phyloP scores from a whole-genome alignment of 192 early-diverging fungal species.

The Podila epicladia region DNA sequence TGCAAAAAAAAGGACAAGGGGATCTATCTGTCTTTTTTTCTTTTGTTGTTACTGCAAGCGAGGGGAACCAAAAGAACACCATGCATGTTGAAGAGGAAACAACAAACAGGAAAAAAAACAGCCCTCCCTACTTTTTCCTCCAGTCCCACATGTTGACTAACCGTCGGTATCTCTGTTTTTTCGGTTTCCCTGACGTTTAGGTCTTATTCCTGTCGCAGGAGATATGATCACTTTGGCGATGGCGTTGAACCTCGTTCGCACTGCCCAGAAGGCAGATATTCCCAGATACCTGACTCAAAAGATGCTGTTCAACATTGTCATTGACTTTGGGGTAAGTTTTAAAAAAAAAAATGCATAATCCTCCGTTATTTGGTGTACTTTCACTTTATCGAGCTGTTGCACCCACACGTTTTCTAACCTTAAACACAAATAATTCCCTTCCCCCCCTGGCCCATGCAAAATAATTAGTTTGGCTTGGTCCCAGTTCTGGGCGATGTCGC shows the following conservation, averaged over 20 bases:
- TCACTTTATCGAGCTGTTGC: neutral
- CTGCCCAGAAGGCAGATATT: conserved; percentile 54
- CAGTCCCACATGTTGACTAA: neutral
- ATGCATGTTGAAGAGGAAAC: neutral
- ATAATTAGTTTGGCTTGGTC: conserved; percentile 56
- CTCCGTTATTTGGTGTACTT: neutral
- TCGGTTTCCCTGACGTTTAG: conserved; percentile 17
- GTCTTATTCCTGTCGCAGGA: conserved; percentile 61
- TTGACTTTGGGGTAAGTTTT: conserved; percentile 63
- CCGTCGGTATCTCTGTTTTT: neutral
- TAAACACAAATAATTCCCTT: conserved; percentile 5
- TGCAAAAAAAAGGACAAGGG: neutral
- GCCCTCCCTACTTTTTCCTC: neutral
- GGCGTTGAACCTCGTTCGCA: conserved; percentile 51
- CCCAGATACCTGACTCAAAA: conserved; percentile 41
- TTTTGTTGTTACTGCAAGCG: neutral
- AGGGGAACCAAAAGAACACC: neutral
- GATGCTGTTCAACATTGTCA: conserved; percentile 59
- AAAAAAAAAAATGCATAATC: neutral
- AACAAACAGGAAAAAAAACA: neutral
- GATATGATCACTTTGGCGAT: conserved; percentile 54
- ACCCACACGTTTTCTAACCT: neutral
- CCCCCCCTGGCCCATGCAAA: neutral
- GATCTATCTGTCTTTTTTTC: conserved; percentile 2
- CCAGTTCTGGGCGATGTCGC: conserved; percentile 60